phyloP scores from a whole-genome alignment of 345 rosid genomes.

The Laguncularia racemosa region DNA sequence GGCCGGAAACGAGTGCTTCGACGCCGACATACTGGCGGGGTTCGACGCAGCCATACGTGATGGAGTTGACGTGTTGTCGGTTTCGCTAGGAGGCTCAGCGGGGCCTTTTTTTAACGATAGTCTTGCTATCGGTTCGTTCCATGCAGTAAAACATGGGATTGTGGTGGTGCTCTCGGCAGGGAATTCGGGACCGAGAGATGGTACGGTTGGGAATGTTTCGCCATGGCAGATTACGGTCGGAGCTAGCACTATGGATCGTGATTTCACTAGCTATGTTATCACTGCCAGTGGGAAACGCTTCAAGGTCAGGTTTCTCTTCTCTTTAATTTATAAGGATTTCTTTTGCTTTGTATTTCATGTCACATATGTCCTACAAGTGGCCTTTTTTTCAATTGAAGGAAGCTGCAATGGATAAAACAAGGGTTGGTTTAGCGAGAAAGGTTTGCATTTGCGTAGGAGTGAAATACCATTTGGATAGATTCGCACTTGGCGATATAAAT shows the following conservation, averaged over 20 bases:
- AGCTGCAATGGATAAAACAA: too few relatives aligned
- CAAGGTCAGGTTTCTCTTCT: conserved; percentile 37
- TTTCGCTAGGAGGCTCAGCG: conserved; percentile 55
- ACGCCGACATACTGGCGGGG: conserved; percentile 61
- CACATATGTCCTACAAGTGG: too few relatives aligned
- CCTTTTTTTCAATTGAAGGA: too few relatives aligned
- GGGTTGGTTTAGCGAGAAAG: too few relatives aligned
- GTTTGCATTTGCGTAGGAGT: too few relatives aligned
- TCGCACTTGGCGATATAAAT: too few relatives aligned
- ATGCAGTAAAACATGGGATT: conserved; percentile 55
- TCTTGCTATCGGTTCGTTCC: conserved; percentile 69
- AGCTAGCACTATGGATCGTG: conserved; percentile 84
- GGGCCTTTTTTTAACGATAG: conserved; percentile 42
- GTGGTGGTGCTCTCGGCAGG: conserved; percentile 73
- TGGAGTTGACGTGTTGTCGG: conserved; percentile 68
- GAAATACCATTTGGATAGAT: too few relatives aligned
- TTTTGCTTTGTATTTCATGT: too few relatives aligned
- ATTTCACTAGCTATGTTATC: conserved; percentile 55
- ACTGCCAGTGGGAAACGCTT: conserved; percentile 45
- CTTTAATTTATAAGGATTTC: too few relatives aligned
- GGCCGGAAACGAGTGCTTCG: conserved; percentile 46
- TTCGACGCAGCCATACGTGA: conserved; percentile 71
- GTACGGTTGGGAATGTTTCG: conserved; percentile 55
- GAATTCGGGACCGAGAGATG: conserved; percentile 67
- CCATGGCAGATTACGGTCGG: conserved; percentile 93